Conservation (phyloP, 2,329 filamentous ascomycete genomes). For the Colletotrichum higginsianum region DNA sequence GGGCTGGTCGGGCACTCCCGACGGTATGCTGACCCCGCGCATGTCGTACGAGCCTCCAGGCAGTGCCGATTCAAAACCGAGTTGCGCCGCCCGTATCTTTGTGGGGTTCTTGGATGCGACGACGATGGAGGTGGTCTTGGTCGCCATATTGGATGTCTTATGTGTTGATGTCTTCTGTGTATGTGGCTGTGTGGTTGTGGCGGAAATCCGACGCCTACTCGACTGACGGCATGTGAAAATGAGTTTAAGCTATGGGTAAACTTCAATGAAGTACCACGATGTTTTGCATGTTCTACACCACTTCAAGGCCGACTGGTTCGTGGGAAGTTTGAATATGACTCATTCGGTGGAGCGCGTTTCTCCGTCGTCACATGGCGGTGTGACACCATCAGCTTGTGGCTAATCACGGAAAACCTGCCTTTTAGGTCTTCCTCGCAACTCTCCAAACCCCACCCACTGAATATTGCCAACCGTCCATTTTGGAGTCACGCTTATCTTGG, state of each 20-base stretch:
- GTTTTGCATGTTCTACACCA: not conserved
- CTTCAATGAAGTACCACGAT: not conserved
- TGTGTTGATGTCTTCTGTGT: too few relatives aligned
- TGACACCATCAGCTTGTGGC: not conserved
- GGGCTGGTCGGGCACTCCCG: slow-evolving; percentile 58
- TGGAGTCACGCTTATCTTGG: not conserved
- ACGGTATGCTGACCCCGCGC: slow-evolving; percentile 51
- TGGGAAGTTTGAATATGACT: not conserved
- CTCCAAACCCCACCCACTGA: too few relatives aligned
- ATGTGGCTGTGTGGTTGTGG: too few relatives aligned
- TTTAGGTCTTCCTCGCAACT: too few relatives aligned
- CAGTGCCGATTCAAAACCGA: slow-evolving; percentile 50
- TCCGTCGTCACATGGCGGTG: not conserved
- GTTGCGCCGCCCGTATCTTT: slow-evolving; percentile 55
- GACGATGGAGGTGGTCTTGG: slow-evolving; percentile 36
- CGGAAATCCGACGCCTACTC: too few relatives aligned
- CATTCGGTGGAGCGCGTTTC: not conserved
- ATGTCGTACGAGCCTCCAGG: slow-evolving; percentile 44
- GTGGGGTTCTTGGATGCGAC: slow-evolving; percentile 58
- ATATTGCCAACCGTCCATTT: not conserved
- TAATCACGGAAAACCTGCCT: not conserved
- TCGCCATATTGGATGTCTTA: not conserved
- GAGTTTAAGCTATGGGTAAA: too few relatives aligned
- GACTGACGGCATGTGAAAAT: too few relatives aligned
- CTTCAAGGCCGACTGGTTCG: not conserved